A percentile compares a stretch with the other conserved stretches of the same genome.
Conservation (phyloP, 176 grass and related monocot species). For the Carex myosuroides region DNA sequence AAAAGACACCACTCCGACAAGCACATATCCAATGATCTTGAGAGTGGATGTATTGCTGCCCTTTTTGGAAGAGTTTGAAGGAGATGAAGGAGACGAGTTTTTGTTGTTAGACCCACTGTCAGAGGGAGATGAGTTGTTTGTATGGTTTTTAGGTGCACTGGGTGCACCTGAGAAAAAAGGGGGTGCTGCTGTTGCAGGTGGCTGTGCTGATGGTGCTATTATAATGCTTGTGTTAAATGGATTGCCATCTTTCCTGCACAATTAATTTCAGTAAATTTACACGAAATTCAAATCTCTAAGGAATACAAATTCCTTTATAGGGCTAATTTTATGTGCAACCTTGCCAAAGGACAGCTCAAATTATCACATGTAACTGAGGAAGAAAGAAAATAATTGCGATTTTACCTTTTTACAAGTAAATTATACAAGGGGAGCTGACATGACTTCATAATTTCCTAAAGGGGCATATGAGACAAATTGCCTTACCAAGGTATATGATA, state of each 20-base stretch:
- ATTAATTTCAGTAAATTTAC: conserved; percentile 20
- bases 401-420: background rate
- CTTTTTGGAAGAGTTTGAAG: conserved; percentile 35
- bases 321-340: background rate
- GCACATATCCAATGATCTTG: conserved; percentile 74
- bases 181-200: conserved; percentile 25
- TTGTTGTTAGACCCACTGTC: background rate
- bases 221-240: conserved; percentile 79
- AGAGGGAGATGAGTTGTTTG: conserved; percentile 33
- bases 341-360: background rate
- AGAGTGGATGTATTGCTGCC: conserved; percentile 37
- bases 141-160: conserved; percentile 29
- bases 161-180: conserved; percentile 42
- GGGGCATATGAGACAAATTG: background rate
- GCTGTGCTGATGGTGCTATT: conserved; percentile 61
- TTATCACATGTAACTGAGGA: background rate
- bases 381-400: background rate
- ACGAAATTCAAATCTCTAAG: conserved; percentile 16
- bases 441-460: background rate
- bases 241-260: conserved; percentile 85
- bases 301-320: background rate
- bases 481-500: background rate
- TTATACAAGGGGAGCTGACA: background rate
- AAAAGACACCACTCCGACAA: conserved; percentile 54
- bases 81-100: conserved; percentile 40